These are phyloP conservation scores for Diphasiastrum complanatum DNA, from an alignment of 83 land plant species.

Conservation along the genomic window DNA sequence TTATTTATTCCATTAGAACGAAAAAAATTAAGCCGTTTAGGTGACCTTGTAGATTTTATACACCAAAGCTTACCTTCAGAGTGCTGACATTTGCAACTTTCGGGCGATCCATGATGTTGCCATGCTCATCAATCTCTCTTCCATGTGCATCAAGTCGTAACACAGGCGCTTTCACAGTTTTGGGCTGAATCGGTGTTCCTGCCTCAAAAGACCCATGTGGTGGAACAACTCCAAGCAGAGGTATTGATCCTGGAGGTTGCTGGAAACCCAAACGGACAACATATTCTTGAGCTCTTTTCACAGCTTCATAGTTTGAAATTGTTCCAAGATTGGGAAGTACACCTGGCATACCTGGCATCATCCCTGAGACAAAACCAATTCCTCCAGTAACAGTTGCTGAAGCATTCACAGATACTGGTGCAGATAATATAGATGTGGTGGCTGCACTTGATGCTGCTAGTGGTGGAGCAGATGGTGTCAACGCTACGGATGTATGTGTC, in stretches of 20 bases:
- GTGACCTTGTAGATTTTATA: too few species aligned
- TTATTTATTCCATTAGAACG: too few species aligned
- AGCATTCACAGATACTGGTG: constrained; percentile 11
- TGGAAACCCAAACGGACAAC: constrained; percentile 87
- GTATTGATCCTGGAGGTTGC: constrained; percentile 74
- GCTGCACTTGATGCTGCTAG: too few species aligned
- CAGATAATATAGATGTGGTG: not conserved
- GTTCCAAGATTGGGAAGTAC: constrained; percentile 22
- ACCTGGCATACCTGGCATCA: constrained; percentile 32
- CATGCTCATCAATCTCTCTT: constrained; percentile 94
- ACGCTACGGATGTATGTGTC: too few species aligned
- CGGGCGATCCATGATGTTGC: constrained; percentile 63
- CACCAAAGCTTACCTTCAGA: constrained; percentile 92
- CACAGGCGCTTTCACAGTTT: constrained; percentile 82
- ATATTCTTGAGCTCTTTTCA: constrained; percentile 66
- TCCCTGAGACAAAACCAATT: constrained; percentile 14
- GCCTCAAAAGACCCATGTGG: constrained; percentile 37
- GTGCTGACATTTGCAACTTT: constrained; percentile 80
- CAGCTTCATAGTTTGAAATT: constrained; percentile 22
- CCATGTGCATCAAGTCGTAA: constrained; percentile 90
- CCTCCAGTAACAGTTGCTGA: constrained; percentile 19
- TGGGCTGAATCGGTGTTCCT: constrained; percentile 39
- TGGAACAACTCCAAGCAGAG: constrained; percentile 64
- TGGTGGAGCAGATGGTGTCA: not conserved
- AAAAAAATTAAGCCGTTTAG: too few species aligned